phyloP scores from a whole-genome alignment of 257 asterid species.

The Capsicum chinense region DNA sequence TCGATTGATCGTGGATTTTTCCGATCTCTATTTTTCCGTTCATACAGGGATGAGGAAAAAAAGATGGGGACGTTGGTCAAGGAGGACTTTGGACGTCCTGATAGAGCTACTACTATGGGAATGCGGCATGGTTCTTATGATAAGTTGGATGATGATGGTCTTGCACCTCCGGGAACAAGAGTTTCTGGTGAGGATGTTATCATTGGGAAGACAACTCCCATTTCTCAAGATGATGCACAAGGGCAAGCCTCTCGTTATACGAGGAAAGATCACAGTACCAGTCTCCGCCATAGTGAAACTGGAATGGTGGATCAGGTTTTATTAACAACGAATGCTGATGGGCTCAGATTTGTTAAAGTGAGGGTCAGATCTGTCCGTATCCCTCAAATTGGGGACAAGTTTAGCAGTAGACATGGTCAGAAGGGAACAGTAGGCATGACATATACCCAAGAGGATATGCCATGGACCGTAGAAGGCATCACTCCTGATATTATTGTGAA shows the following conservation, averaged over 20 bases:
- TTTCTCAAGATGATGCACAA: conserved; percentile 81
- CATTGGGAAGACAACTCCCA: conserved; percentile 95
- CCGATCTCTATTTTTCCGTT: conserved; percentile 90
- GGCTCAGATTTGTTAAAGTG: conserved; percentile 89
- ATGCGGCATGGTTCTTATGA: conserved; percentile 99
- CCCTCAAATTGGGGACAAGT: conserved; percentile 97
- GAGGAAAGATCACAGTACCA: conserved; percentile 93
- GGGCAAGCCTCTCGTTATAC: conserved; percentile 91
- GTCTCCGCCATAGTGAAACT: conserved; percentile 92
- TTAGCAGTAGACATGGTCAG: conserved; percentile 97
- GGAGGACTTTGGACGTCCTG: conserved; percentile 98
- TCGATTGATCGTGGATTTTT: conserved; percentile 96
- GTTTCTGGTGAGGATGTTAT: conserved; percentile 96
- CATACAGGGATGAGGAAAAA: conserved; percentile 96
- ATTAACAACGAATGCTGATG: conserved; percentile 92
- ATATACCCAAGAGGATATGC: conserved; percentile 99
- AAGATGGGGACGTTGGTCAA: conserved; percentile 97
- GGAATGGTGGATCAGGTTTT: conserved; percentile 97
- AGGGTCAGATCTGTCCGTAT: conserved; percentile 91
- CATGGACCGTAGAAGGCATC: conserved; percentile 91
- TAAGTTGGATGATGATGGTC: conserved; percentile 93
- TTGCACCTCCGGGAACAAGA: conserved; percentile 98
- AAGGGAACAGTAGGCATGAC: conserved; percentile 98
- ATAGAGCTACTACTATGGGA: conserved; percentile 91
- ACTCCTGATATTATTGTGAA: conserved; percentile 89